phyloP scores from a whole-genome alignment of 768 basidiomycete genomes.

The Scleroderma citrinum region DNA sequence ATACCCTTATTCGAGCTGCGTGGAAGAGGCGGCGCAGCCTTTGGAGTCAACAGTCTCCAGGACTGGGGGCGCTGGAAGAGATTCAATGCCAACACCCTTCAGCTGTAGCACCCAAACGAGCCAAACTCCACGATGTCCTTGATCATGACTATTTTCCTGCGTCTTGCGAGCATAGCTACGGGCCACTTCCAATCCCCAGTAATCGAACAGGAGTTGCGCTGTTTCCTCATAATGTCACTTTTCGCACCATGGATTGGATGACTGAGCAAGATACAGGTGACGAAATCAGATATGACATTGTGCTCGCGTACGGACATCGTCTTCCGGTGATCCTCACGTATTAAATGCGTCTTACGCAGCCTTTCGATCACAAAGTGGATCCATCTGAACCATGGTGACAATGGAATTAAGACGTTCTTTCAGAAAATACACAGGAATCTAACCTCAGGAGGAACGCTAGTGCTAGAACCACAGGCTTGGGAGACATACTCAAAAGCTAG shows the following conservation, averaged over 20 bases:
- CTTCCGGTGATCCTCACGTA: not conserved
- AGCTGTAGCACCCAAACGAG: constrained; percentile 8
- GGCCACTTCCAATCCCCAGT: constrained; percentile 61
- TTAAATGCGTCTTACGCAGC: constrained; percentile 30
- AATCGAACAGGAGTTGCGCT: constrained; percentile 24
- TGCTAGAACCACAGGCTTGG: constrained; percentile 85
- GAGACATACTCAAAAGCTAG: constrained; percentile 76
- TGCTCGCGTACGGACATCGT: constrained; percentile 58
- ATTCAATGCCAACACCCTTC: not conserved
- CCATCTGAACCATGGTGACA: constrained; percentile 76
- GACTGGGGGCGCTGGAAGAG: not conserved
- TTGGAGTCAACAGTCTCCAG: constrained; percentile 57
- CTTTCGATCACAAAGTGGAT: constrained; percentile 93
- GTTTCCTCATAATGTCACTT: constrained; percentile 79
- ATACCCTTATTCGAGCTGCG: constrained; percentile 63
- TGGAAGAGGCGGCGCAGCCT: constrained; percentile 65
- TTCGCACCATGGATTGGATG: constrained; percentile 74
- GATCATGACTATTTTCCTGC: constrained; percentile 60
- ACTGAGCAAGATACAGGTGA: constrained; percentile 49
- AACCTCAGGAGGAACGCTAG: constrained; percentile 55
- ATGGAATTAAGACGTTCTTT: constrained; percentile 66
- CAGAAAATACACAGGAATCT: constrained; percentile 51
- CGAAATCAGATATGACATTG: constrained; percentile 61
- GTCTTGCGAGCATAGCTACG: constrained; percentile 72
- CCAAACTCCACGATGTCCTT: constrained; percentile 1